phyloP scores from a whole-genome alignment of 257 asterid genomes.

The Cinchona pubescens region DNA sequence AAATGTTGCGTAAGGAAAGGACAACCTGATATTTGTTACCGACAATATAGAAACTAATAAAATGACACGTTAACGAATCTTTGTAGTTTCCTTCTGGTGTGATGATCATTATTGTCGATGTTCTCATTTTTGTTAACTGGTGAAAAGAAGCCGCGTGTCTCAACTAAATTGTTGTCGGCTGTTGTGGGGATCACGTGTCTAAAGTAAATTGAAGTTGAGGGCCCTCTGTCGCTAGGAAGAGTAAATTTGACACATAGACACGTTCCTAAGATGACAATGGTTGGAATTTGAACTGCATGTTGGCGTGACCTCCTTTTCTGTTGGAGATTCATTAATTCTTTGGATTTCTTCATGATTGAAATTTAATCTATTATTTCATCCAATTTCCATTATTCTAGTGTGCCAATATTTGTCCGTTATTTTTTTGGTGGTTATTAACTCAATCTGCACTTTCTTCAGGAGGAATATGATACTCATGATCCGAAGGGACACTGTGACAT shows the following conservation, averaged over 20 bases:
- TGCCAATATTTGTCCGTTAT: neutral
- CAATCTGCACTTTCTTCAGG: constrained; percentile 41
- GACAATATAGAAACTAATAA: neutral
- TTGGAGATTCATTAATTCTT: neutral
- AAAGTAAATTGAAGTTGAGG: neutral
- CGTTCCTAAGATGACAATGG: neutral
- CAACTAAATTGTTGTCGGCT: neutral
- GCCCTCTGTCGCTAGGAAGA: neutral
- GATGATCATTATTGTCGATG: neutral
- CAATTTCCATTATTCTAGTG: neutral
- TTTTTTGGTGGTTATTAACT: constrained; percentile 13
- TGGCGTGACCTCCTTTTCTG: neutral
- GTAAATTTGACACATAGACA: neutral
- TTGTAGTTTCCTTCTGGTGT: neutral
- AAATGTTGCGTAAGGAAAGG: neutral
- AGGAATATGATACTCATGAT: constrained; percentile 98
- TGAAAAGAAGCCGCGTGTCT: neutral
- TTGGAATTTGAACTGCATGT: neutral
- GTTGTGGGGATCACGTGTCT: neutral
- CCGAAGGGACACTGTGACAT: constrained; percentile 72
- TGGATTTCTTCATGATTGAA: neutral
- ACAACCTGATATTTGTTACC: neutral
- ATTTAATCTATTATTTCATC: neutral
- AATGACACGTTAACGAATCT: neutral
- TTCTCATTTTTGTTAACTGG: neutral